Conservation (phyloP, 2,329 filamentous ascomycete genomes). For the Penicillium concentricum region DNA sequence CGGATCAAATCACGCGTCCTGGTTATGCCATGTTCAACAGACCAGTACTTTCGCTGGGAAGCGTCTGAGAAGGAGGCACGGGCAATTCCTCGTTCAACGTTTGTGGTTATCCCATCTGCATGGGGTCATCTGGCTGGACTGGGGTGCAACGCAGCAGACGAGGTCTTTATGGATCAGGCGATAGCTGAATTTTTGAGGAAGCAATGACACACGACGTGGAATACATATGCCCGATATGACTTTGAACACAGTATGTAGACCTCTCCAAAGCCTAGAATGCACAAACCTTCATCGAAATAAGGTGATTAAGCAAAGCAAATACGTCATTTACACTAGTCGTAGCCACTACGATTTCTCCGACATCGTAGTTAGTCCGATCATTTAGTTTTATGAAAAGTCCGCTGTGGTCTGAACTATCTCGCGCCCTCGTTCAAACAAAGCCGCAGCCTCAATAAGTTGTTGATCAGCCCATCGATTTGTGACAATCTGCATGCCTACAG, state of each 20-base stretch:
- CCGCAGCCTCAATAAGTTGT: slow-evolving; percentile 28
- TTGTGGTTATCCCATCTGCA: slow-evolving; percentile 30
- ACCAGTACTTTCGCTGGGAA: slow-evolving; percentile 39
- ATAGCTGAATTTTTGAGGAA: slow-evolving; percentile 22
- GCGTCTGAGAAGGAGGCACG: slow-evolving; percentile 25
- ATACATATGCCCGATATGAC: too few species aligned
- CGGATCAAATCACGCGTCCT: slow-evolving; percentile 26
- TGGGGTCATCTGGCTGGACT: slow-evolving; percentile 36
- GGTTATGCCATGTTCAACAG: slow-evolving; percentile 38
- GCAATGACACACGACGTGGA: too few species aligned
- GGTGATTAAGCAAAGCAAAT: too few species aligned
- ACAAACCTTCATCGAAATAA: too few species aligned
- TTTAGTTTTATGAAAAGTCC: too few species aligned
- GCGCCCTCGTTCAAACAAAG: slow-evolving; percentile 24
- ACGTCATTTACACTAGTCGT: too few species aligned
- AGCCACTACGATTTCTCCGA: too few species aligned
- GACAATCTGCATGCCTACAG: slow-evolving; percentile 58
- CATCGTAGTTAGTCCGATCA: too few species aligned
- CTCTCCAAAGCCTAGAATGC: too few species aligned
- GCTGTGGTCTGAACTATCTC: neutral
- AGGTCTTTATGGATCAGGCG: slow-evolving; percentile 28
- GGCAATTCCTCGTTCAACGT: neutral
- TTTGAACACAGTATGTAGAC: too few species aligned
- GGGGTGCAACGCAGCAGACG: slow-evolving; percentile 26
- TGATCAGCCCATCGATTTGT: slow-evolving; percentile 37